Evolutionary conservation across 2,329 filamentous ascomycete species (phyloP), one percentile per base, ranked within the genome.

Genomic region (Penicillium brasilianum): DNA sequence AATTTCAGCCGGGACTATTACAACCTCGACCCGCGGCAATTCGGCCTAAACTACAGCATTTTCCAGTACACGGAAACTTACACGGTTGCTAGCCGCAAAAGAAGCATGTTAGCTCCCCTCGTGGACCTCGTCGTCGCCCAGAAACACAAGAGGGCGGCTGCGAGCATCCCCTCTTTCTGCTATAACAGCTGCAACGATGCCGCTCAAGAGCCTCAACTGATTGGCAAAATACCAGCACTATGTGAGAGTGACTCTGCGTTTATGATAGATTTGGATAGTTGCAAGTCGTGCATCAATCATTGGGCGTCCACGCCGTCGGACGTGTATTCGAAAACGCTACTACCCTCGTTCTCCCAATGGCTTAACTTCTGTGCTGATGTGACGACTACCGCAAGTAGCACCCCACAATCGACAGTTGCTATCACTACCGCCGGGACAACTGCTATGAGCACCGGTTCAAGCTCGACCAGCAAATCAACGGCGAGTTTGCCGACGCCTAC

Each of bases 31-130:
- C 86, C 89, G 0, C 72, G 79, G 1, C 81, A 81, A 0, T 91
- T 91, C 60, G 88, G 88, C 4, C 77, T 91, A 16, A 84, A 81
- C 53, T 88, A 85, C 60, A 84, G 83, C 44, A 87, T 90, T 18
- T 90, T 89, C 18, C 32, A 61, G 4, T 48, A 28, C 16, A 43
- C 55, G 1, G 56, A 55, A 13, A 54, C 22, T 8, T 22, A 20
- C 16, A 30, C 4, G 11, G 7, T 36, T 7, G 16, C 25, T 20
- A 32, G 20, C 22, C 48, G 37, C 39, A 67, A 62, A 46, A 55
- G 55, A 6, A n/a, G 43, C 13, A 37, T 46, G 11, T 16, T 32
- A 34, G 25, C 49, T n/a, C 48, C 34, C 11, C 46, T 58, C 1
- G 30, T 37, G 44, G 46, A 55, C 22, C 10, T 53, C 11, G 16